Percentiles rank a stretch among this genome's conserved stretches.
Evolutionary conservation across 2,329 filamentous ascomycete species (phyloP).

Genomic region (Neocatenulostroma microsporum): DNA sequence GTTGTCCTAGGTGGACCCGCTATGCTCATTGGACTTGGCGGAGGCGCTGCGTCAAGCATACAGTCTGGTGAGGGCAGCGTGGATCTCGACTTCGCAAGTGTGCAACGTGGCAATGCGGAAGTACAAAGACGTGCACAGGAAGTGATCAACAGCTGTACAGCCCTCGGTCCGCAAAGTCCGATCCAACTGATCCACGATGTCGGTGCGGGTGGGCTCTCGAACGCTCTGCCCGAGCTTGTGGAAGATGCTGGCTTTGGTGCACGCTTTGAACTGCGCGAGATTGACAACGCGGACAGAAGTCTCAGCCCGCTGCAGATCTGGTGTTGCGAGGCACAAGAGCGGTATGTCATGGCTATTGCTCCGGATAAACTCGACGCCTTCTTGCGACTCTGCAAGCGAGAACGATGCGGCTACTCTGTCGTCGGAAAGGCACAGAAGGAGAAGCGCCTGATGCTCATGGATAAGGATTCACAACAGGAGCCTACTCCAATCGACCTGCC

Average conservation of each 20-base stretch:
- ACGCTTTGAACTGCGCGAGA: slow-evolving; percentile 85
- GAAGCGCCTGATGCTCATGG: slow-evolving; percentile 69
- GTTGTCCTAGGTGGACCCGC: slow-evolving; percentile 92
- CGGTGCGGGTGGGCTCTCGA: slow-evolving; percentile 80
- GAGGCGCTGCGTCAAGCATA: slow-evolving; percentile 87
- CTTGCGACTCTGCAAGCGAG: slow-evolving; percentile 63
- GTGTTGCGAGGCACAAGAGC: slow-evolving; percentile 95
- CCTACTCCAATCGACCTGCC: slow-evolving; percentile 80
- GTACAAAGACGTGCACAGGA: slow-evolving; percentile 93
- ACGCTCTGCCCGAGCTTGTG: slow-evolving; percentile 79
- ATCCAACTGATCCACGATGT: slow-evolving; percentile 98
- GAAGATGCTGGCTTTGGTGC: slow-evolving; percentile 88
- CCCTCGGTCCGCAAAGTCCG: slow-evolving; percentile 74
- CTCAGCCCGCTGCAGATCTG: slow-evolving; percentile 97
- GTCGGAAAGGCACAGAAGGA: slow-evolving; percentile 72
- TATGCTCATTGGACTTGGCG: slow-evolving; percentile 95
- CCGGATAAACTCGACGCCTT: slow-evolving; percentile 68
- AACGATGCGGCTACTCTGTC: slow-evolving; percentile 86
- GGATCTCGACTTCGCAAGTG: slow-evolving; percentile 92
- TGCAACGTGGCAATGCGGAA: slow-evolving; percentile 94
- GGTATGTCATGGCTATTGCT: slow-evolving; percentile 87
- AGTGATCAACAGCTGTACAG: slow-evolving; percentile 91
- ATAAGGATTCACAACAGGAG: slow-evolving; percentile 66
- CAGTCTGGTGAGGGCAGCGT: slow-evolving; percentile 81
- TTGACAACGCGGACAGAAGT: slow-evolving; percentile 80